Percentiles rank a stretch among this genome's conserved stretches.
Evolutionary conservation across 2,329 filamentous ascomycete species (phyloP).

Genomic region (Beauveria rudraprayagi): DNA sequence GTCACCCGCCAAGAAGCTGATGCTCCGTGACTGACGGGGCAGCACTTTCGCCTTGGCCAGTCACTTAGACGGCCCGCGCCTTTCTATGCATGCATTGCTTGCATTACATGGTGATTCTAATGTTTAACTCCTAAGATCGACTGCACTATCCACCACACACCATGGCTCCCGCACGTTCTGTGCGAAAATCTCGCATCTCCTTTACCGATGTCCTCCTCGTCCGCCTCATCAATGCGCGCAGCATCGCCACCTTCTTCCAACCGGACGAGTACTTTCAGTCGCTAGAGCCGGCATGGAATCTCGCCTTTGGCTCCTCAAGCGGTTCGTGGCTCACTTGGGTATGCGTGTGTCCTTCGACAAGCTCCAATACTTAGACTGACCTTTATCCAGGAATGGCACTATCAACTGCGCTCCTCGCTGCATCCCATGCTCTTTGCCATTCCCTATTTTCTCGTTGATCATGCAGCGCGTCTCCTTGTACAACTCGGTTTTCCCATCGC

Average conservation of each 20-base stretch:
- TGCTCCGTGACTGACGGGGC: neutral
- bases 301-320: conserved; percentile 69
- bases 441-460: conserved; percentile 58
- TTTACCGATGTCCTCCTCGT: conserved; percentile 48
- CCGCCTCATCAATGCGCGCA: conserved; percentile 72
- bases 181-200: conserved; percentile 16
- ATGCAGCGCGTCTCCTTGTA: conserved; percentile 45
- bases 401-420: conserved; percentile 79
- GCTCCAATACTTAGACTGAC: conserved; percentile 13
- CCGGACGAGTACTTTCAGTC: conserved; percentile 97
- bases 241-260: conserved; percentile 85
- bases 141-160: neutral
- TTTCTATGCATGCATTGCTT: neutral
- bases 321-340: conserved; percentile 97
- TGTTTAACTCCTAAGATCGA: neutral
- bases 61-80: neutral
- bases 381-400: conserved; percentile 71
- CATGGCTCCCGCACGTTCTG: neutral
- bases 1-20: neutral
- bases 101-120: neutral
- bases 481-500: conserved; percentile 34
- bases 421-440: conserved; percentile 82
- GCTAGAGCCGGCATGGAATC: conserved; percentile 85
- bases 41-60: neutral
- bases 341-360: conserved; percentile 24